These are phyloP conservation scores for Trichophyton rubrum DNA, from an alignment of 2,329 filamentous ascomycete genomes.

Conservation along the genomic window DNA sequence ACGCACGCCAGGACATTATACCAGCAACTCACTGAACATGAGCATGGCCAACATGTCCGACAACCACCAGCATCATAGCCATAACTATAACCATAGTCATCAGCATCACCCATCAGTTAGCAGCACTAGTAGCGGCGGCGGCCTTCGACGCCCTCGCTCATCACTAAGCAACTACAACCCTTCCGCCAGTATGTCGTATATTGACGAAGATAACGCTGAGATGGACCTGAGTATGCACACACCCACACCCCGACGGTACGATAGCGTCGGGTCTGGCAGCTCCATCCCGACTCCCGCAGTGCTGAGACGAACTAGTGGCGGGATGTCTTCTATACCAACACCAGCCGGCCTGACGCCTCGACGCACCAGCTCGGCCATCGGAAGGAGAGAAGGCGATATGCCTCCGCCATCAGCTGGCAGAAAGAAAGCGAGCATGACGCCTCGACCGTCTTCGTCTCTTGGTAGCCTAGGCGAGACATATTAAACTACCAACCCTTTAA, in stretches of 20 bases:
- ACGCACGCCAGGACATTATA: conserved; percentile 50
- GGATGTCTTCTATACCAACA: conserved; percentile 25
- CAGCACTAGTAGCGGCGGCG: background rate
- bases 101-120: background rate
- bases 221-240: conserved; percentile 26
- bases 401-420: conserved; percentile 33
- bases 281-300: conserved; percentile 39
- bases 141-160: conserved; percentile 49
- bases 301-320: conserved; percentile 41
- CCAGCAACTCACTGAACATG: conserved; percentile 36
- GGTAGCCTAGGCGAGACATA: conserved; percentile 12
- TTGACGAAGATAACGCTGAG: conserved; percentile 42
- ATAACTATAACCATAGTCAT: background rate
- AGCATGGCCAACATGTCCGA: conserved; percentile 14
- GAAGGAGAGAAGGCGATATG: conserved; percentile 32
- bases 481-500: background rate
- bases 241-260: conserved; percentile 32
- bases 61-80: background rate
- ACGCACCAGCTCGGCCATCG: conserved; percentile 27
- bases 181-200: conserved; percentile 46
- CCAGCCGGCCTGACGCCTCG: conserved; percentile 17
- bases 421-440: background rate
- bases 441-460: background rate
- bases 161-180: conserved; percentile 54
- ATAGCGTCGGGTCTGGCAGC: conserved; percentile 25